Base-by-base conservation (phyloP, 352 stramenopile species). In the Hyaloperonospora brassicae region DNA sequence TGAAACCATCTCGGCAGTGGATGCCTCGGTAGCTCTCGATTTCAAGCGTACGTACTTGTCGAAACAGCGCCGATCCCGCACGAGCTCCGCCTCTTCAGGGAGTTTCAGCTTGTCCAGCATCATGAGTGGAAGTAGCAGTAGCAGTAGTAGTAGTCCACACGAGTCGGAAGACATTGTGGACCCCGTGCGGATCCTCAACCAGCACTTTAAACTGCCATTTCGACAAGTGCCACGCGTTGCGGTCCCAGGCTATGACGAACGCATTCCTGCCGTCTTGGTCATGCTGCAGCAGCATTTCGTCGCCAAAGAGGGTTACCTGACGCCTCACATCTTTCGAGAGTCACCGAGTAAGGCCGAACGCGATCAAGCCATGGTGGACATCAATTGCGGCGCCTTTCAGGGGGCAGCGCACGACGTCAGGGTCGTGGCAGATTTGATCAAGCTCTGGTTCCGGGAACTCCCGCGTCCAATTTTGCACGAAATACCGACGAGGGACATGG, bases 371-470 rank as follows among this genome's bases (percentile, higher is more conserved):
- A 92, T 95, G 76, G 43, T 58, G 6, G 77, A 91, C 48, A 89
- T 96, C 60, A 93, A 96, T 54, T 74, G 76, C 12, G 85, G 84
- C 12, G 76, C 70, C 38, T 93, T 93, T 51, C 59, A 52, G 30
- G 84, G 81, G 27, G 72, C 64, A 0, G 62, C 60, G 17, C 66
- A 81, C 27, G 85, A 96, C 43, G 77, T 93, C 42, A 80, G 88
- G 24, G 81, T 96, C 42, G 60, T 94, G 8, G 87, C 82, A 0
- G 88, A 95, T 57, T 66, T 96, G 2, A 86, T 96, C 64, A 96
- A 96, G 57, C 57, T 95, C 39, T 96, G 80, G 78, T 96, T 96
- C 60, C 77, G 87, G 0, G 82, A 95, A 39, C 70, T 96, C 0
- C 79, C 84, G 0, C 56, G 81, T n/a, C 81, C 80, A 22, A 79